Base-by-base conservation (phyloP, 352 stramenopile species). In the Pythium phragmitis region DNA sequence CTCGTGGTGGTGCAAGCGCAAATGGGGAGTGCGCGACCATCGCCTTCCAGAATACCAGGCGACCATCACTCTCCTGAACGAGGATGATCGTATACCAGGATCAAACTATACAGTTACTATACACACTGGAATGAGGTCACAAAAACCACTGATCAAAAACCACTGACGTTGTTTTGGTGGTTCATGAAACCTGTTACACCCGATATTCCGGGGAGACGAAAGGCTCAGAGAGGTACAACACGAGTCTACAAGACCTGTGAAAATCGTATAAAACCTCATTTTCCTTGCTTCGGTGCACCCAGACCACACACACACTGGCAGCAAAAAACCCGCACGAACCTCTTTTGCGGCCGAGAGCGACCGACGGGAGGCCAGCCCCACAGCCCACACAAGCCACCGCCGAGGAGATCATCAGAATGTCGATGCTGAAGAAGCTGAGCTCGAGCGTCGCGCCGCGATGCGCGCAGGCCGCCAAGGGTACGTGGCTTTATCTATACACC, bases 381-480 rank as follows among this genome's bases (percentile, higher is more conserved):
- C 53, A 17, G 41, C 52, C 48, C 56, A 71, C 59, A 60, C 59
- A 55, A 58, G 17, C 53, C 59, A 60, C 47, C 52, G 43, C 26
- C 37, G 51, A 60, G 47, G 36, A 50, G 57, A 57, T 30, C 26
- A 48, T 48, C 41, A 45, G 37, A 41, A 60, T 60, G 43, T 87
- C 87, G 81, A 86, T 92, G 83, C 83, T 92, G 57, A 84, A 82
- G 68, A 88, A 87, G 73, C 62, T 90, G 70, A 81, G 66, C 74
- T 74, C 72, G 28, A 84, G 76, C 56, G 65, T 85, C 57, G 70
- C 76, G 63, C 76, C 75, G 39, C 83, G 79, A 75, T 89, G 79
- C 67, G 60, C 69, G 58, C 72, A 89, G 71, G 69, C 71, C 65
- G 36, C 85, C 63, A 73, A 75, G 63, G 70, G 74, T 81, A 63